Evolutionary conservation across 805 yeast species (phyloP).

Genomic region (Torulaspora franciscae): DNA sequence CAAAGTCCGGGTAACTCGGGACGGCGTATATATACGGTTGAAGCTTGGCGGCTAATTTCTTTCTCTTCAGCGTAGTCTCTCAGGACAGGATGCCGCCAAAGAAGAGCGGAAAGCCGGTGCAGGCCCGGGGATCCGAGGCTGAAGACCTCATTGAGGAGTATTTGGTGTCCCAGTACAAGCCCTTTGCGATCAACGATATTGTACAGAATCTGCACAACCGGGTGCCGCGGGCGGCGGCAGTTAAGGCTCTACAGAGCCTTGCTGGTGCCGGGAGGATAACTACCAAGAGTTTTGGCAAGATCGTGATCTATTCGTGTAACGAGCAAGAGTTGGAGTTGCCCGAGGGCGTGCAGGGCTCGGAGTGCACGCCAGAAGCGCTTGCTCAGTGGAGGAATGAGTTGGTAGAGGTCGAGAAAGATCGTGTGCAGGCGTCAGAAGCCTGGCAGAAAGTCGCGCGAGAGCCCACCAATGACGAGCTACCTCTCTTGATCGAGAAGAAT

Average conservation of each 20-base stretch:
- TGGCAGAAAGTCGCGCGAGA: slow-evolving; percentile 13
- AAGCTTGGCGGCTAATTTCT: slow-evolving; percentile 11
- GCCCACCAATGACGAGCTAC: slow-evolving; percentile 19
- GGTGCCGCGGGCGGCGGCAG: slow-evolving; percentile 36
- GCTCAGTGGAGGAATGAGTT: slow-evolving; percentile 25
- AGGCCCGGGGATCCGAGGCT: slow-evolving; percentile 28
- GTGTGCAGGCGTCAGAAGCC: slow-evolving; percentile 6
- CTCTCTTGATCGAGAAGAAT: slow-evolving; percentile 6
- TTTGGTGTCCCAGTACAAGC: slow-evolving; percentile 42
- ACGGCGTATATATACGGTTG: background rate
- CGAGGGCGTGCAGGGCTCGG: slow-evolving; percentile 7
- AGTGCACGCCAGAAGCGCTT: slow-evolving; percentile 19
- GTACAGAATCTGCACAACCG: slow-evolving; percentile 42
- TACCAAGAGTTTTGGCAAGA: slow-evolving; percentile 43
- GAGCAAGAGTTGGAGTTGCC: slow-evolving; percentile 26
- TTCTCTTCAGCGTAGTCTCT: background rate
- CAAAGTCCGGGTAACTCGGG: background rate
- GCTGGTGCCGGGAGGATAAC: slow-evolving; percentile 34
- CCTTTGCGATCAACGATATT: slow-evolving; percentile 46
- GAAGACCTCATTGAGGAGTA: slow-evolving; percentile 38
- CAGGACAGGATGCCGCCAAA: slow-evolving; percentile 15
- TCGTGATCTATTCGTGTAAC: slow-evolving; percentile 41
- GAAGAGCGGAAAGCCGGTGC: slow-evolving; percentile 15
- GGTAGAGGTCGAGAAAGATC: slow-evolving; percentile 23
- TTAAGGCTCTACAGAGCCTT: slow-evolving; percentile 39